A percentile compares a stretch with the other conserved stretches of the same genome.
Evolutionary conservation across 1,284 basidiomycete genomes (phyloP).

Genomic region (Bondarzewia mesenterica): DNA sequence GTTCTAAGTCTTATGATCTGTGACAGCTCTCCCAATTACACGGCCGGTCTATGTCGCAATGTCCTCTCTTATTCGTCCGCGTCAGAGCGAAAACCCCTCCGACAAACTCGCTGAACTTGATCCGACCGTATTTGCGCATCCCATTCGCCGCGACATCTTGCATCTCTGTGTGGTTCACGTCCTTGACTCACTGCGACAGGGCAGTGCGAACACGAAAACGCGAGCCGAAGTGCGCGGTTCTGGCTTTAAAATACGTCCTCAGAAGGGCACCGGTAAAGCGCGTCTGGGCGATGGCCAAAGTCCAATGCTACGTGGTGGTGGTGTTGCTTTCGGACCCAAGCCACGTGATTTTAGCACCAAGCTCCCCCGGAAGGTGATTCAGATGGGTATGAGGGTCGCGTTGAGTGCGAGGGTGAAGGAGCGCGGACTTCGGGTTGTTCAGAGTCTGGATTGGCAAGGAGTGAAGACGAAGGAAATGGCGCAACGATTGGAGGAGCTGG

Average conservation of each 20-base stretch:
- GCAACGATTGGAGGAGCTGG: constrained; percentile 48
- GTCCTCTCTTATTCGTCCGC: constrained; percentile 46
- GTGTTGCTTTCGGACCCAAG: constrained; percentile 84
- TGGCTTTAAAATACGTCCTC: constrained; percentile 80
- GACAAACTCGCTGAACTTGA: constrained; percentile 67
- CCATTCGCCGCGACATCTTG: constrained; percentile 86
- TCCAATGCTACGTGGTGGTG: constrained; percentile 89
- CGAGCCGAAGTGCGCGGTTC: constrained; percentile 87
- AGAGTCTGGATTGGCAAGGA: constrained; percentile 62
- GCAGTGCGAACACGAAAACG: constrained; percentile 87
- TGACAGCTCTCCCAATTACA: constrained; percentile 30
- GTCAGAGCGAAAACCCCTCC: constrained; percentile 28
- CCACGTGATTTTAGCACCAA: constrained; percentile 89
- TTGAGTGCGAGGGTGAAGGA: constrained; percentile 78
- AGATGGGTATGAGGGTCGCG: constrained; percentile 90
- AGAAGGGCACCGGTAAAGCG: constrained; percentile 89
- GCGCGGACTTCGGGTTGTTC: constrained; percentile 68
- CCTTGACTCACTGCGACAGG: constrained; percentile 82
- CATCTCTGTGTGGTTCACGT: constrained; percentile 91
- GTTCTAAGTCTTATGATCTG: background rate
- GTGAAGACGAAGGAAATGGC: constrained; percentile 58
- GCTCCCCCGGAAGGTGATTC: constrained; percentile 82
- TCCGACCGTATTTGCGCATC: constrained; percentile 79
- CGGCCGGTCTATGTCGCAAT: constrained; percentile 52
- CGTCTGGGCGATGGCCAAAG: constrained; percentile 85